These are phyloP conservation scores for Saccharomycopsis crataegensis DNA, from an alignment of 1,139 yeast genomes.

Conservation along the genomic window DNA sequence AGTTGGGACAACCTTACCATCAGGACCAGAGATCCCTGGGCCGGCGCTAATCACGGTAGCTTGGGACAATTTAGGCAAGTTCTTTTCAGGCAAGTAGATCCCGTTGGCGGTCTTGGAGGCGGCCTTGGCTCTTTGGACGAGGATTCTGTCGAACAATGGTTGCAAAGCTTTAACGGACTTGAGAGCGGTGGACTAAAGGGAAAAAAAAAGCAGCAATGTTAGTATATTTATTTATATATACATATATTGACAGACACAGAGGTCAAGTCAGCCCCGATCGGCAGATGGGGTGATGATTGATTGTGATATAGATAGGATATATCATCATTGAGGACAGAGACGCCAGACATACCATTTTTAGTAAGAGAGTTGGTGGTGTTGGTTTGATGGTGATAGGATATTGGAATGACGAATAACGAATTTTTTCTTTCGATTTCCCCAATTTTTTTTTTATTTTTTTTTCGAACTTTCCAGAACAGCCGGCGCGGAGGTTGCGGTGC, in stretches of 20 bases:
- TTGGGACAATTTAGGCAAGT: conserved; percentile 85
- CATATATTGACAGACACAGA: too few relatives aligned
- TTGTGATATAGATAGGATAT: background rate
- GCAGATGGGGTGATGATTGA: background rate
- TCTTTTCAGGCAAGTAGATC: conserved; percentile 92
- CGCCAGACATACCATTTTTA: too few relatives aligned
- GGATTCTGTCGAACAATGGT: conserved; percentile 91
- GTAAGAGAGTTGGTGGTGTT: too few relatives aligned
- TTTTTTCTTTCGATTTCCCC: too few relatives aligned
- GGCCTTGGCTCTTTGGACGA: conserved; percentile 91
- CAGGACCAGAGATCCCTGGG: conserved; percentile 65
- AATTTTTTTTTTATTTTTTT: too few relatives aligned
- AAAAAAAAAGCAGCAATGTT: background rate
- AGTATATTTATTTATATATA: background rate
- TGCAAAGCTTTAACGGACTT: conserved; percentile 82
- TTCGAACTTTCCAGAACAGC: too few relatives aligned
- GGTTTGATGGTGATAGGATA: too few relatives aligned
- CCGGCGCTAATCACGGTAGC: conserved; percentile 79
- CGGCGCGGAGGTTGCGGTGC: too few relatives aligned
- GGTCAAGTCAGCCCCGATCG: too few relatives aligned
- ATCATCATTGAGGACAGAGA: too few relatives aligned
- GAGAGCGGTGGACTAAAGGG: conserved; percentile 51
- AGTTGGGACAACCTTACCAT: conserved; percentile 66
- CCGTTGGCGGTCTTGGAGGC: conserved; percentile 92
- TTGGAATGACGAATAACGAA: too few relatives aligned